Evolutionary conservation across 495 filamentous ascomycete genomes (phyloP).

Genomic region (Penicillium canariense): DNA sequence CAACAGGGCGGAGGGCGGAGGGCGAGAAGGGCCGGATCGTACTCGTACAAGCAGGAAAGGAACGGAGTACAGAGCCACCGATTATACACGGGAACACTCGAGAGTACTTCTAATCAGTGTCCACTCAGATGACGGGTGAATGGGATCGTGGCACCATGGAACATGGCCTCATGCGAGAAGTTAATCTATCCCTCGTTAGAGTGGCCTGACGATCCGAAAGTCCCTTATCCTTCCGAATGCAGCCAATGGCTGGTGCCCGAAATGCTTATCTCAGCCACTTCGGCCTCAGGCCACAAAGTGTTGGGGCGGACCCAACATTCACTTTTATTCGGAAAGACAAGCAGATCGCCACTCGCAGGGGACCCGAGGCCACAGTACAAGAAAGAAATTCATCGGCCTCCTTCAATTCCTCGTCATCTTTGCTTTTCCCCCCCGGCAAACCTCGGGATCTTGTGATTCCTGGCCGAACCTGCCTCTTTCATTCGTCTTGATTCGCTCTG

Average conservation of each 20-base stretch:
- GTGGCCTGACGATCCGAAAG: neutral
- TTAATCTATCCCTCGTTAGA: neutral
- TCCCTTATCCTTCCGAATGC: neutral
- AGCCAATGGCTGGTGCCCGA: neutral
- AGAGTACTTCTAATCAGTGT: neutral
- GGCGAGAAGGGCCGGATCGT: neutral
- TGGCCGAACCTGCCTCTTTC: conserved; percentile 10
- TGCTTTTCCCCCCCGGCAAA: conserved; percentile 6
- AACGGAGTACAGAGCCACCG: neutral
- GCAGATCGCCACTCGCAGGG: conserved; percentile 20
- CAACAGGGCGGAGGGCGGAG: neutral
- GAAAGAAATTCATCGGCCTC: conserved; percentile 4
- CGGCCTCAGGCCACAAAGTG: conserved; percentile 25
- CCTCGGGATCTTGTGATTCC: conserved; percentile 42
- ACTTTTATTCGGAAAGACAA: conserved; percentile 8
- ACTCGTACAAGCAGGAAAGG: neutral
- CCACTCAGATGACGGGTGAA: neutral
- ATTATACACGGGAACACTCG: neutral
- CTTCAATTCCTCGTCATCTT: conserved; percentile 5
- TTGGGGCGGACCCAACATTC: conserved; percentile 39
- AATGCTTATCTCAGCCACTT: neutral
- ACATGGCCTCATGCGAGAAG: neutral
- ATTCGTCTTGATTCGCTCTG: conserved; percentile 16
- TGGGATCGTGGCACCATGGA: neutral
- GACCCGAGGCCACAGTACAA: neutral